Conservation (phyloP, 768 basidiomycete species). For the Naganishia kalamii region DNA sequence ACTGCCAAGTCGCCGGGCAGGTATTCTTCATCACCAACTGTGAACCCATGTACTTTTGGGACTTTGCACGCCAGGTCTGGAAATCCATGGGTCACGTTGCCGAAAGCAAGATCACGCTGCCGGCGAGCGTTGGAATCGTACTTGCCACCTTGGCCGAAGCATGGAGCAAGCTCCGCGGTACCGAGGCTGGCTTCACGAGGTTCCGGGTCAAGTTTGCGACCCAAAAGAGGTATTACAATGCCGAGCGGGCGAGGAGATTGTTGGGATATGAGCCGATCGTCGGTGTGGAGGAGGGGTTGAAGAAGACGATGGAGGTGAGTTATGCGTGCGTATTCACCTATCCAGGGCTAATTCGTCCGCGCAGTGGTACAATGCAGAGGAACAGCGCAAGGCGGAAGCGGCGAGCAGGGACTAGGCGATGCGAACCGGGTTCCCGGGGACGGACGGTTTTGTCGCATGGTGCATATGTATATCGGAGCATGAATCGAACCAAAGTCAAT, state of each 20-base stretch:
- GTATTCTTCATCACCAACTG: constrained; percentile 96
- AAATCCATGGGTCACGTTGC: constrained; percentile 54
- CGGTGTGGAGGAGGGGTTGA: constrained; percentile 79
- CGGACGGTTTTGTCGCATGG: background rate
- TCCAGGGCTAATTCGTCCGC: background rate
- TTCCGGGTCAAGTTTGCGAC: constrained; percentile 77
- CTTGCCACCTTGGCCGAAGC: constrained; percentile 69
- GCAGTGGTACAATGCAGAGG: constrained; percentile 14
- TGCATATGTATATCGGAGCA: background rate
- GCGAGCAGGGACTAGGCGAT: background rate
- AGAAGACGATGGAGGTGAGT: constrained; percentile 56
- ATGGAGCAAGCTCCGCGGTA: constrained; percentile 65
- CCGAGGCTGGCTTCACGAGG: constrained; percentile 75
- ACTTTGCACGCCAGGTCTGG: constrained; percentile 79
- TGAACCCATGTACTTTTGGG: constrained; percentile 95
- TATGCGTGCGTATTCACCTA: too few relatives aligned
- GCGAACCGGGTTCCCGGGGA: background rate
- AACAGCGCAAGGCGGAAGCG: constrained; percentile 1
- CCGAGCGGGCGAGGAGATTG: constrained; percentile 72
- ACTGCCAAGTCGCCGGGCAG: constrained; percentile 78
- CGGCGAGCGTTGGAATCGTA: constrained; percentile 61
- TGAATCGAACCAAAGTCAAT: too few relatives aligned
- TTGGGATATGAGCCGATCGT: constrained; percentile 90
- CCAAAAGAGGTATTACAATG: constrained; percentile 79
- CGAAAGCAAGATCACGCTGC: constrained; percentile 53